phyloP scores from a whole-genome alignment of 257 asterid species.

The Eustoma russellianum region DNA sequence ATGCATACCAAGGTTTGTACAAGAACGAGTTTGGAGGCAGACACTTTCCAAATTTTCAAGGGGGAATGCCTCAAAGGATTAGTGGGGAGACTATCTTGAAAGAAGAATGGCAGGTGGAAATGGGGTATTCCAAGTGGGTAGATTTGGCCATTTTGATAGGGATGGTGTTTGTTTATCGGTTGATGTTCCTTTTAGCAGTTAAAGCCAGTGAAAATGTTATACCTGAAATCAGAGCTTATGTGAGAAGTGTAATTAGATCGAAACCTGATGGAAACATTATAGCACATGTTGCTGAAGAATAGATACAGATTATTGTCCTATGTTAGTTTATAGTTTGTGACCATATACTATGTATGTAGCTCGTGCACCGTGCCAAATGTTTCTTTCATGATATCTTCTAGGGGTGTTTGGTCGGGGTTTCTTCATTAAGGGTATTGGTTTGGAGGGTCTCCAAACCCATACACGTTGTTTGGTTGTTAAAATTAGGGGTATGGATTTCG shows the following conservation, averaged over 20 bases:
- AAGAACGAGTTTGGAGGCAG: constrained; percentile 29
- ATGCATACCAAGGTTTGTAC: constrained; percentile 27
- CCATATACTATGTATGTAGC: no score
- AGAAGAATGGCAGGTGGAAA: constrained; percentile 11
- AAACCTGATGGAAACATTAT: constrained; percentile 6
- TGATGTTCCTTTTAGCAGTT: constrained; percentile 16
- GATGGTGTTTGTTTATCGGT: constrained; percentile 16
- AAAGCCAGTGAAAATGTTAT: constrained; percentile 15
- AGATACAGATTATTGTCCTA: no score
- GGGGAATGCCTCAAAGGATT: background rate
- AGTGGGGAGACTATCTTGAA: constrained; percentile 20
- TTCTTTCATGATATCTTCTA: no score
- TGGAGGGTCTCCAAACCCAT: no score
- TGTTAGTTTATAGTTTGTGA: no score
- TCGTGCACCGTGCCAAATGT: no score
- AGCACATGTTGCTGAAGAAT: background rate
- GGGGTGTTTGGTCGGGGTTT: no score
- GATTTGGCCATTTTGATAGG: constrained; percentile 17
- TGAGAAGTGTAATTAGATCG: background rate
- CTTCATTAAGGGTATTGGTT: no score
- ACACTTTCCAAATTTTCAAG: background rate
- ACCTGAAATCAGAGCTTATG: constrained; percentile 12
- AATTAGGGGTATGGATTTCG: no score
- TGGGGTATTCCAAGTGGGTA: constrained; percentile 25
- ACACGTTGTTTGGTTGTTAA: no score